A percentile compares a stretch with the other conserved stretches of the same genome.
These are phyloP conservation scores for Penicillium coffeae DNA, from an alignment of 495 filamentous ascomycete species.

Conservation along the genomic window DNA sequence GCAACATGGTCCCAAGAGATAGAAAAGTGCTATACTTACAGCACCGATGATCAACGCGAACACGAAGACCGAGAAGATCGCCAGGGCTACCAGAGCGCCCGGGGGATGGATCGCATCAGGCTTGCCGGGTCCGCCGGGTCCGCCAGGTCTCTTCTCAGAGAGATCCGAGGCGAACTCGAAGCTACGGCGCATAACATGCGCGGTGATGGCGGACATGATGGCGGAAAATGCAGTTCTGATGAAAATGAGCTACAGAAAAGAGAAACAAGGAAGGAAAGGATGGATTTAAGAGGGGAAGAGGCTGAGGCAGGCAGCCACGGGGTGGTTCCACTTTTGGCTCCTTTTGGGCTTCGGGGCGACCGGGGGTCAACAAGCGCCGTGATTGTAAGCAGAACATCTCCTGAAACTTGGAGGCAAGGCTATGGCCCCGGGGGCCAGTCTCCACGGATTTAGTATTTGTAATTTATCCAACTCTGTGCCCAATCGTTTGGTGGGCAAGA, in stretches of 20 bases:
- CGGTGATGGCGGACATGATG: constrained; percentile 12
- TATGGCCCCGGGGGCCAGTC: no score
- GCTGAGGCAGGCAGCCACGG: no score
- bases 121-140: neutral
- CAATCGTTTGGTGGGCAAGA: no score
- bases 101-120: constrained; percentile 1
- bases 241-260: neutral
- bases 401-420: no score
- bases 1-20: neutral
- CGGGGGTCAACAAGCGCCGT: no score
- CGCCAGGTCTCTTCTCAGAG: neutral
- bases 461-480: no score
- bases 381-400: no score
- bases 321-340: no score
- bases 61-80: neutral
- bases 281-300: neutral
- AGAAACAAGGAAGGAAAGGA: neutral
- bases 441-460: no score
- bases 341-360: no score
- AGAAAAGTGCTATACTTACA: constrained; percentile 11
- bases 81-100: constrained; percentile 2
- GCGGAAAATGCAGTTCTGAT: neutral
- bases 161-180: constrained; percentile 7
- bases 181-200: constrained; percentile 10
- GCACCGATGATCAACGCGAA: neutral